Base-by-base conservation (phyloP, 2,329 filamentous ascomycete species). In the Pyrenophora seminiperda region DNA sequence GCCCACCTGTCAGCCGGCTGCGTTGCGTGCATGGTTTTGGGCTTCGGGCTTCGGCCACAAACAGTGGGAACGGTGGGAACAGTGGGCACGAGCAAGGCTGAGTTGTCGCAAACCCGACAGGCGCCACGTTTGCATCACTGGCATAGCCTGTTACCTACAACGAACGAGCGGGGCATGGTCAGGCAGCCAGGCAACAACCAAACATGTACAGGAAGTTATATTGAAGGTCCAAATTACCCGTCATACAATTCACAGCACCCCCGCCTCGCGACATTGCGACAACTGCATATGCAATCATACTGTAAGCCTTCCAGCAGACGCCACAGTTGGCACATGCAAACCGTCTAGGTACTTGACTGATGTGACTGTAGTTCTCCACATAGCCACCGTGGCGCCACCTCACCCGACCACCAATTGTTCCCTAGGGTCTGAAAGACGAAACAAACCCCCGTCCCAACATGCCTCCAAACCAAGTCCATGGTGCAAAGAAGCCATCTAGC, bases 91-190 rank as follows among this genome's bases (percentile, higher is more conserved):
- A 32, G 22, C 30, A 29, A 44, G 53, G 50, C 45, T 53, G 50
- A 45, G 53, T 19, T 38, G 44, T 38, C 41, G 42, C 30, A 36
- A 39, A 42, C 15, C 20, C 37, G 41, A 39, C 27, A 36, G 33
- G 29, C 42, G 36, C 47, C 49, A 54, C 44, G 40, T 44, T 39
- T 9, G 27, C 27, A 32, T 30, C 44, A 34, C 41, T 39, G 6
- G 27, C 27, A 32, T 30, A 17, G 17, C 38, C 19, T 17, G 41
- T 31, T n/a, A n/a, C 29, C 31, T 30, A 36, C 24, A 27, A 47
- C 32, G 47, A 57, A 57, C 54, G 45, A 22, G 54, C 44, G 54
- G 54, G 54, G 54, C 47, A 49, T 20, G 11, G 46, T 15, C 45
- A 53, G 36, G 44, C 47, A 54, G 20, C 47, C 41, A 9, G 14